A percentile compares a stretch with the other conserved stretches of the same genome.
Evolutionary conservation across 2,329 filamentous ascomycete genomes (phyloP).

Genomic region (Hymenoscyphus fructigenus): DNA sequence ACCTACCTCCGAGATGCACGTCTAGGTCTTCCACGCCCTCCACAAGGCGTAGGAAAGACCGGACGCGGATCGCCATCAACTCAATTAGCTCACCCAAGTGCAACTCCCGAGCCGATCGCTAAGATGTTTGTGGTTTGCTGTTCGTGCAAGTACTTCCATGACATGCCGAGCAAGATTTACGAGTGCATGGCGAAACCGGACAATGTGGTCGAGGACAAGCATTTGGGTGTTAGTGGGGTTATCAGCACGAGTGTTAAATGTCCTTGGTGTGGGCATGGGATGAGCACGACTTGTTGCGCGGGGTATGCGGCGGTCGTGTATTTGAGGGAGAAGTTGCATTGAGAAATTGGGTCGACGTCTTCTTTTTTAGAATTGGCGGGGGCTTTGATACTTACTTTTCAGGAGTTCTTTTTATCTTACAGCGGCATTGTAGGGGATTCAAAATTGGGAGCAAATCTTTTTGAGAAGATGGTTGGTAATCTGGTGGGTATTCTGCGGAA

Average conservation of each 20-base stretch:
- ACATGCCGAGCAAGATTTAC: conserved; percentile 64
- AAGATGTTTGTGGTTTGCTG: conserved; percentile 68
- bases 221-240: conserved; percentile 53
- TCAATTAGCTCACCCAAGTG: background rate
- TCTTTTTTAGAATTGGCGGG: too few species aligned
- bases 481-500: too few species aligned
- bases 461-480: too few species aligned
- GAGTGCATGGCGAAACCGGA: conserved; percentile 63
- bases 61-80: conserved; percentile 10
- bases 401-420: too few species aligned
- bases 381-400: too few species aligned
- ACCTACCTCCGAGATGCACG: conserved; percentile 31
- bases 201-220: conserved; percentile 51
- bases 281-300: conserved; percentile 67
- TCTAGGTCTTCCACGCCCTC: conserved; percentile 19
- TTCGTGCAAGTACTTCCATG: conserved; percentile 62
- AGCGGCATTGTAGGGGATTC: too few species aligned
- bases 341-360: background rate
- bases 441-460: too few species aligned
- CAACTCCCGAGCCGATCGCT: conserved; percentile 40
- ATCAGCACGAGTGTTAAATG: conserved; percentile 64
- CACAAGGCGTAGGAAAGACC: conserved; percentile 2
- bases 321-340: conserved; percentile 61
- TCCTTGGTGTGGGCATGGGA: conserved; percentile 70
- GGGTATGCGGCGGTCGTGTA: conserved; percentile 67